These are phyloP conservation scores for Podospora pseudoanserina DNA, from an alignment of 495 filamentous ascomycete species.

Conservation along the genomic window DNA sequence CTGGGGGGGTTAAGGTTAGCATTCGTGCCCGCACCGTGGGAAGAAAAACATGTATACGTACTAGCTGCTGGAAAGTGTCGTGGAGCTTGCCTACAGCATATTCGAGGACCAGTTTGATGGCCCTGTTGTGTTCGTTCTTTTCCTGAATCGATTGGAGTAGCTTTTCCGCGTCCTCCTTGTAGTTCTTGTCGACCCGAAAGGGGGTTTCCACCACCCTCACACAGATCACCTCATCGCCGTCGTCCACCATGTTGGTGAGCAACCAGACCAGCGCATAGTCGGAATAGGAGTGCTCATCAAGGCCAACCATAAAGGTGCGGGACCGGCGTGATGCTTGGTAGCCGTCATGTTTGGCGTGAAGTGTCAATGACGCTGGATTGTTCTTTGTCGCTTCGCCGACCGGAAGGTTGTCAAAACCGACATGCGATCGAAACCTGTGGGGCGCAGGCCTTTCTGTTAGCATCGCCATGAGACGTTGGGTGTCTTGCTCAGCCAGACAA, in stretches of 20 bases:
- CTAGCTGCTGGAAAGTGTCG: slow-evolving; percentile 88
- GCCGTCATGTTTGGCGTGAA: slow-evolving; percentile 84
- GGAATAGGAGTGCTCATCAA: slow-evolving; percentile 93
- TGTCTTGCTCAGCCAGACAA: neutral
- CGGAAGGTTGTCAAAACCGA: slow-evolving; percentile 93
- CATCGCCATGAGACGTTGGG: slow-evolving; percentile 38
- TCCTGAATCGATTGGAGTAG: slow-evolving; percentile 74
- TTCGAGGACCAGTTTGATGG: slow-evolving; percentile 85
- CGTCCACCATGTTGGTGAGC: slow-evolving; percentile 89
- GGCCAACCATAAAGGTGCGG: slow-evolving; percentile 88
- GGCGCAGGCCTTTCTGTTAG: slow-evolving; percentile 38
- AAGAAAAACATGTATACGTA: slow-evolving; percentile 40
- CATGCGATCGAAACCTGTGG: slow-evolving; percentile 58
- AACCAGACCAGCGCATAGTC: slow-evolving; percentile 94
- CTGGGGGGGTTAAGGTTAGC: slow-evolving; percentile 39
- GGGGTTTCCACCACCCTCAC: slow-evolving; percentile 87
- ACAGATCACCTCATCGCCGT: slow-evolving; percentile 95
- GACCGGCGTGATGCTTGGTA: slow-evolving; percentile 81
- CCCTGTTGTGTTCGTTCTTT: slow-evolving; percentile 80
- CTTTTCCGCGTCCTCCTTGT: slow-evolving; percentile 74
- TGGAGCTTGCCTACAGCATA: slow-evolving; percentile 90
- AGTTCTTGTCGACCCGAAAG: slow-evolving; percentile 69
- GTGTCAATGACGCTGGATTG: slow-evolving; percentile 77
- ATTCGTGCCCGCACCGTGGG: neutral
- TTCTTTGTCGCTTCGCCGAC: slow-evolving; percentile 60